Base-by-base conservation (phyloP, 1,284 basidiomycete species). In the Bjerkandera adusta region DNA sequence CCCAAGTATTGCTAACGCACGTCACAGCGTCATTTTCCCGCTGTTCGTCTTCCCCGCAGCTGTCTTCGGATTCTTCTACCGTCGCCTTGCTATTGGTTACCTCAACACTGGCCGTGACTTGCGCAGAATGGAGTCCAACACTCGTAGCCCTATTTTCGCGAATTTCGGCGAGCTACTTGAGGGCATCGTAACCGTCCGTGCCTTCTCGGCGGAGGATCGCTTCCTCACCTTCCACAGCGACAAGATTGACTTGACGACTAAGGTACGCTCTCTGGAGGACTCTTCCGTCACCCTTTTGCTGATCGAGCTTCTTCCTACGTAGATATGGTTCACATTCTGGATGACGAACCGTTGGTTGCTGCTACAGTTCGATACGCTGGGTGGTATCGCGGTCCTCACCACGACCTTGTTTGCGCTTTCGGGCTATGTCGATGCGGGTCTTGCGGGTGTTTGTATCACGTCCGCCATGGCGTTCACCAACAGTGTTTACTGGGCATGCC, bases 381-480 rank as follows among this genome's bases (percentile, higher is more conserved):
- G 89, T 29, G 84, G 74, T 1, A 38, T 71, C 2, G 71, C 69
- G 6, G 83, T 94, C 37, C 66, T 87, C 13, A 68, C 82, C 18
- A 91, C 88, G 0, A 88, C 83, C 1, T 54, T 92, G 13, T 83
- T 96, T 53, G 81, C 89, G 1, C 75, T 96, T 13, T 75, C 81
- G 1, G 81, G 81, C 3, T 75, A 81, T 30, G 75, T 86, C 21
- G 67, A 73, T 5, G 82, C 89, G 1, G 93, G 93, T 37, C 73
- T 81, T 18, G 92, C 92, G 8, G 92, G 86, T 67, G 67, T 96
- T 39, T 92, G 89, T 57, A 94, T 97, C 52, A 87, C 90, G 0
- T 84, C 84, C 48, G 78, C 80, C n/a, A 79, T 83, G 72, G 66
- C 73, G 25, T 80, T 82, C 57, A 81, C 83, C 11, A 64, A 49